Evolutionary conservation across 2,329 filamentous ascomycete species (phyloP).

Genomic region (Colletotrichum agaves): DNA sequence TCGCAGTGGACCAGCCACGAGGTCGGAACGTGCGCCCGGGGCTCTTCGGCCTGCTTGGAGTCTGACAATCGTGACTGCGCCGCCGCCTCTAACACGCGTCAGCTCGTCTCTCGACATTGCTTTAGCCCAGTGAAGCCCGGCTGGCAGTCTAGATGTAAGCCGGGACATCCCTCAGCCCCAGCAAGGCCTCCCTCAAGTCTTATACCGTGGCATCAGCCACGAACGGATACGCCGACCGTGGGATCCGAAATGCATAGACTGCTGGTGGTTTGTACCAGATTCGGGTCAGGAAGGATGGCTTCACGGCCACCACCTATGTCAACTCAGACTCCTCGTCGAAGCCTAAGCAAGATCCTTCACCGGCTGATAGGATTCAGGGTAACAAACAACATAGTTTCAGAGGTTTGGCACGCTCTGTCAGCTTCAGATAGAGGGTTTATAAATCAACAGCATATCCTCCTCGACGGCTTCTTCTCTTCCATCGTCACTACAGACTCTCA

Average conservation of each 20-base stretch:
- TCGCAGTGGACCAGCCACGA: neutral
- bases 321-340: neutral
- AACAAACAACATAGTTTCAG: neutral
- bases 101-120: neutral
- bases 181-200: neutral
- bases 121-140: constrained; percentile 3
- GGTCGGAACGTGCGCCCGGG: neutral
- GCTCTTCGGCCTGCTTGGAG: neutral
- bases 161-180: constrained; percentile 1
- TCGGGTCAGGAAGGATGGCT: neutral
- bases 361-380: neutral
- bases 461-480: neutral
- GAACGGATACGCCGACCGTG: neutral
- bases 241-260: neutral
- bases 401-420: neutral
- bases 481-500: constrained; percentile 16
- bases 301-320: constrained; percentile 2
- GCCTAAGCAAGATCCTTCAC: neutral
- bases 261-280: neutral
- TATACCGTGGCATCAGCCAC: neutral
- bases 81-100: constrained; percentile 2
- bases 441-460: constrained; percentile 8
- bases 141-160: neutral
- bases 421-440: neutral
- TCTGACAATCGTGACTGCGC: constrained; percentile 30